Evolutionary conservation across 2,329 filamentous ascomycete species (phyloP), one percentile per base, ranked within the genome.

Genomic region (Aureobasidium sp.): DNA sequence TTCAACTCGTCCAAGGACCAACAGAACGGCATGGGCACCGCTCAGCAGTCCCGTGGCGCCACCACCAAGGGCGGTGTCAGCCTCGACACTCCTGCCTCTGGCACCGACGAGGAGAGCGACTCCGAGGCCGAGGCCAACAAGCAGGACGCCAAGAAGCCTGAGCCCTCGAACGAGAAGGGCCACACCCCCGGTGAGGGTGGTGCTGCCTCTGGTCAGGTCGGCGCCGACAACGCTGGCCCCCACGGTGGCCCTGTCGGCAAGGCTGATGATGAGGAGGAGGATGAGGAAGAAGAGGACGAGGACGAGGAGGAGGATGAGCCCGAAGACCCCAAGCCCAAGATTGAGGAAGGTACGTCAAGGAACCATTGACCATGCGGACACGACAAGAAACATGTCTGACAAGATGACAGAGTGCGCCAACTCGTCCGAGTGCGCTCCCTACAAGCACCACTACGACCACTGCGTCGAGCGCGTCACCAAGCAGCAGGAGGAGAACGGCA

Each of bases 371-470:
- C 10, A 37, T 47, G n/a, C 41, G 4, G 13, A 52, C 29, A n/a
- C 48, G 17, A 36, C 47, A 27, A 51, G 51, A 23, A 27, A 34
- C 20, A 58, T 3, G 27, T 12, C 58, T 52, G 41, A 53, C 48
- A 47, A 53, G 27, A 51, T 15, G 70, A 69, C 77, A 97, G 94
- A 96, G 74, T 99, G 94, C 85, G 85, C 85, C 78, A 86, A 93
- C 77, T 91, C 91, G 67, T 84, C 88, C 77, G 82, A 89, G 78
- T 99, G 94, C 80, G 83, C 87, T 65, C 87, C 88, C 64, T 84
- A 85, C 74, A 99, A 97, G 87, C 93, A 97, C 84, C 94, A 99
- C 84, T 97, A 89, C 77, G 93, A 97, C 69, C 91, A 97, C 80
- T 99, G 94, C 77, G 91, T 93, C 70, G 92, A 96, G 85, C 91